A percentile compares a stretch with the other conserved stretches of the same genome.
Conservation (phyloP, 2,329 filamentous ascomycete genomes). For the Tolypocladium sp. region DNA sequence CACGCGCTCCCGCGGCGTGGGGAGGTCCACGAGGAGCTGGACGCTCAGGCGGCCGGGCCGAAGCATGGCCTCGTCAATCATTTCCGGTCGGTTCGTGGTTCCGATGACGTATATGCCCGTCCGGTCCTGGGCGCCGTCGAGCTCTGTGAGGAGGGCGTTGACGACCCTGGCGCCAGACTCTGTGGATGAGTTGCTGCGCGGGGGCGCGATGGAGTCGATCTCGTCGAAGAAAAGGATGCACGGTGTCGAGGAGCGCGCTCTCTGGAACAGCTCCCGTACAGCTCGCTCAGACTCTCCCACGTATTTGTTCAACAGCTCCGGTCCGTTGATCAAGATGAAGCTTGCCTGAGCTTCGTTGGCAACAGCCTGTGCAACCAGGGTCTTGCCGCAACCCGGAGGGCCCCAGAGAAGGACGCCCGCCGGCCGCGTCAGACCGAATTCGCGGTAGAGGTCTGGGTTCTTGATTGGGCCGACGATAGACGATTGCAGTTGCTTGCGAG, state of each 20-base stretch:
- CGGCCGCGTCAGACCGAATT: slow-evolving; percentile 69
- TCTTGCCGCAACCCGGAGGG: slow-evolving; percentile 94
- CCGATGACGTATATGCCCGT: slow-evolving; percentile 89
- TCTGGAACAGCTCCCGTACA: slow-evolving; percentile 82
- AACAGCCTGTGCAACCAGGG: slow-evolving; percentile 88
- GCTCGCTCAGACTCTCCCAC: slow-evolving; percentile 93
- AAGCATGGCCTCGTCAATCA: slow-evolving; percentile 93
- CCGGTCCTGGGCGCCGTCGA: slow-evolving; percentile 75
- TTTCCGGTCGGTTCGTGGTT: slow-evolving; percentile 90
- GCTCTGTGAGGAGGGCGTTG: slow-evolving; percentile 87
- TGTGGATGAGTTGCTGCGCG: slow-evolving; percentile 66
- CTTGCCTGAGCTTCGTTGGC: slow-evolving; percentile 94
- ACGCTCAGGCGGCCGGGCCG: slow-evolving; percentile 84
- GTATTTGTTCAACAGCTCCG: slow-evolving; percentile 94
- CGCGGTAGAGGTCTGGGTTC: slow-evolving; percentile 65
- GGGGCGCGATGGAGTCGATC: slow-evolving; percentile 83
- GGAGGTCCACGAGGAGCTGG: slow-evolving; percentile 82
- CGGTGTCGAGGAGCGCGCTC: slow-evolving; percentile 76
- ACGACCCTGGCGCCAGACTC: slow-evolving; percentile 86
- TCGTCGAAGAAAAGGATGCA: slow-evolving; percentile 99
- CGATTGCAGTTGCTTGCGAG: slow-evolving; percentile 72
- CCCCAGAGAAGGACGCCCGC: slow-evolving; percentile 93
- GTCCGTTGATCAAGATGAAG: slow-evolving; percentile 96
- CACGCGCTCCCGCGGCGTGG: slow-evolving; percentile 66
- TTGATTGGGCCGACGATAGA: slow-evolving; percentile 88